Evolutionary conservation across 2,329 filamentous ascomycete genomes (phyloP).

Genomic region (Sporothrix pseudoabietina): DNA sequence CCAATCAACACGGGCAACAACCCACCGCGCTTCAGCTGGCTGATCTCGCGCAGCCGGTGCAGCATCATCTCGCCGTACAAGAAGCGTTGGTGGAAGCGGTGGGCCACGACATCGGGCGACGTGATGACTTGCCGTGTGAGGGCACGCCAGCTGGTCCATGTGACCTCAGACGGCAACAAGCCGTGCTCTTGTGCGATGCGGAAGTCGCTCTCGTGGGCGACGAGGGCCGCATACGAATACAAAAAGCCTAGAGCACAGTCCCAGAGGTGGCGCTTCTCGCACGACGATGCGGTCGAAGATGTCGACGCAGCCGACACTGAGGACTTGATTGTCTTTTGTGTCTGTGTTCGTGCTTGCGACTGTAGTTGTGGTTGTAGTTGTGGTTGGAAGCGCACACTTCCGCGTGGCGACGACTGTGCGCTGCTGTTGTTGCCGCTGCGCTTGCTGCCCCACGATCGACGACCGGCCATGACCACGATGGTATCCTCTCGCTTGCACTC

Average conservation of each 20-base stretch:
- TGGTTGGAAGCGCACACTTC: neutral
- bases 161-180: slow-evolving; percentile 43
- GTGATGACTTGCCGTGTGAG: slow-evolving; percentile 41
- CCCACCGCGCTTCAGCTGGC: slow-evolving; percentile 40
- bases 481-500: slow-evolving; percentile 22
- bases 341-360: neutral
- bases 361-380: neutral
- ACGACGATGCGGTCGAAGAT: slow-evolving; percentile 23
- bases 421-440: neutral
- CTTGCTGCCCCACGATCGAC: neutral
- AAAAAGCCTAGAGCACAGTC: slow-evolving; percentile 45
- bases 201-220: slow-evolving; percentile 46
- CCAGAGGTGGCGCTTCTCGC: slow-evolving; percentile 34
- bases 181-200: slow-evolving; percentile 42
- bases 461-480: neutral
- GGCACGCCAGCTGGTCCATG: slow-evolving; percentile 46
- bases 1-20: slow-evolving; percentile 36
- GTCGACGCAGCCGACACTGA: neutral
- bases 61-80: slow-evolving; percentile 48
- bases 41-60: slow-evolving; percentile 45
- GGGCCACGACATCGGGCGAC: slow-evolving; percentile 39
- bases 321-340: neutral
- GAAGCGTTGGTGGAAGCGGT: slow-evolving; percentile 44
- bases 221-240: slow-evolving; percentile 44
- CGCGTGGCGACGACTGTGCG: neutral